Evolutionary conservation across 2,329 filamentous ascomycete species (phyloP), one percentile per base, ranked within the genome.

Genomic region (Colletotrichum agaves): DNA sequence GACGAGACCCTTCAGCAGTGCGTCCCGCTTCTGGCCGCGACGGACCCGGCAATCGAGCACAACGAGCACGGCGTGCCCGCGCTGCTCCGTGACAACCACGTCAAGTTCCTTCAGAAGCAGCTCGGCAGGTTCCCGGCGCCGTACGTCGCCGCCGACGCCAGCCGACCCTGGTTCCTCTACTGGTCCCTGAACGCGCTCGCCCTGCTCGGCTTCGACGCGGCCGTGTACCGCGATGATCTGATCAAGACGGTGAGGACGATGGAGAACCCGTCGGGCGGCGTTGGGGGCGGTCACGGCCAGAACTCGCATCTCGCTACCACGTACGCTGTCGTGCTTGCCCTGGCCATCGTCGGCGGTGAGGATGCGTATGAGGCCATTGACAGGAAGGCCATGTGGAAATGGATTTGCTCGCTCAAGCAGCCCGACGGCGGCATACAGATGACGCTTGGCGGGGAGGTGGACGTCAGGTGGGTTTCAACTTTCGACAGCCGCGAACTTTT

Each of bases 251-350:
- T 96, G 57, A 85, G 85, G 53, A 88, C 93, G 49, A 90, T 95
- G 80, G 96, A 98, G 80, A 97, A 98, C 78, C 78, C 31, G 21
- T 31, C 84, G 21, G 96, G 96, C 57, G 96, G 96, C 2, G 97
- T 97, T 77, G 96, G 94, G 59, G 96, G 95, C 70, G 94, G 96
- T n/a, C 91, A 94, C 78, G 94, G 95, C 31, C 96, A 98, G 77
- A 85, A 88, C 72, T 94, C 93, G 60, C 96, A 99, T 79, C 87
- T 96, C 72, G 96, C 96, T 64, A 91, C 93, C 52, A 93, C 92
- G 1, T 99, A 98, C 84, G 94, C 94, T 53, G 87, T 91, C 44
- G 81, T 97, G 19, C 86, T 99, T 66, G 89, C 92, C 50, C 83
- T 99, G 58, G 88, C 91, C 23, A 87, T 94, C 70, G 91, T 95